Conservation (phyloP, 108 stramenopile species). For the Cyclotella choctawhatcheeana region DNA sequence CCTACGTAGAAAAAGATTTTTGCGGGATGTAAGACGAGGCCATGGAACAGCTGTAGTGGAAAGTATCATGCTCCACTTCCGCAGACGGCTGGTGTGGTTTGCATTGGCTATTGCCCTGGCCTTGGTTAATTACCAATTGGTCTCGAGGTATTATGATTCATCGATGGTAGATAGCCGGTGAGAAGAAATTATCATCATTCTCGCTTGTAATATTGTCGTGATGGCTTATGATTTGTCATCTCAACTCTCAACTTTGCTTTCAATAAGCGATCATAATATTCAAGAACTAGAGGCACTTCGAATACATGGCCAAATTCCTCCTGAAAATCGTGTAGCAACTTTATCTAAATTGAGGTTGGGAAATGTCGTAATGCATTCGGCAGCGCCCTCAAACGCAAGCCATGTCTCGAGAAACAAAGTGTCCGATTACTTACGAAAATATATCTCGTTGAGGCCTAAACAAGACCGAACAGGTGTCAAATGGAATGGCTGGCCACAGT, state of each 20-base stretch:
- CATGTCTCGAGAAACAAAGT: not conserved
- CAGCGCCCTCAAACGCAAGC: not conserved
- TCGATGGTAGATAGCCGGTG: not conserved
- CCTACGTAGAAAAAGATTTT: too few relatives aligned
- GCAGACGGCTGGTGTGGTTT: not conserved
- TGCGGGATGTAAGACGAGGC: too few relatives aligned
- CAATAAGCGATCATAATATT: not conserved
- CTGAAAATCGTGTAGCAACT: not conserved
- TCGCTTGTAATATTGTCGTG: not conserved
- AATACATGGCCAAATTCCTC: slow-evolving; percentile 1
- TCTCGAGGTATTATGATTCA: not conserved
- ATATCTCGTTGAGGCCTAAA: not conserved
- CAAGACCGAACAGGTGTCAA: not conserved
- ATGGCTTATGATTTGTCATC: not conserved
- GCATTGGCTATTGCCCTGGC: not conserved
- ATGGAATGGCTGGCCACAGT: slow-evolving; percentile 12
- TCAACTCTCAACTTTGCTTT: not conserved
- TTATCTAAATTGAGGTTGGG: not conserved
- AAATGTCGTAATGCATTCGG: not conserved
- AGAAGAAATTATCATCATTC: not conserved
- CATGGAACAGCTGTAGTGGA: too few relatives aligned
- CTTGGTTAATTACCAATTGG: not conserved
- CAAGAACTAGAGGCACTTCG: not conserved
- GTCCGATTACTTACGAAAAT: not conserved
- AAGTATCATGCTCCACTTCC: not conserved